Percentiles rank a stretch among this genome's conserved stretches.
These are phyloP conservation scores for Reticulascus tulasneorum DNA, from an alignment of 2,329 filamentous ascomycete species.

Conservation along the genomic window DNA sequence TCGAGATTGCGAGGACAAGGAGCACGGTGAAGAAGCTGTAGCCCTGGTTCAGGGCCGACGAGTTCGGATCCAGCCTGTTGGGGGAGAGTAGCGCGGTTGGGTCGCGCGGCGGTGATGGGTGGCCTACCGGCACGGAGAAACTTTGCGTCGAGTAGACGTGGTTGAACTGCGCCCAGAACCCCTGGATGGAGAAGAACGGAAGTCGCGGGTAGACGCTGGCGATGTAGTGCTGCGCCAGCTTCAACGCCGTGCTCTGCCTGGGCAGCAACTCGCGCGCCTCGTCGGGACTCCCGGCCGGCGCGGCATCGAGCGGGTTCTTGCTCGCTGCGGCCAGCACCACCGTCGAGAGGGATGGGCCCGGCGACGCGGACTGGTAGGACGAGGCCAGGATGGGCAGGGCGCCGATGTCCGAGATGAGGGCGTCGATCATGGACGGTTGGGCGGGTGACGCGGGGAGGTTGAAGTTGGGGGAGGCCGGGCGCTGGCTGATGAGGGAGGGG, in stretches of 20 bases:
- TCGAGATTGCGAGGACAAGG: slow-evolving; percentile 18
- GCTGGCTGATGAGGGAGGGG: slow-evolving; percentile 3
- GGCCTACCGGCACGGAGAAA: no score
- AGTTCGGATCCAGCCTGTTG: no score
- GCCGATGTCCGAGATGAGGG: slow-evolving; percentile 20
- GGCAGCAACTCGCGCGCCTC: slow-evolving; percentile 9
- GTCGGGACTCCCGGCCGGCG: neutral
- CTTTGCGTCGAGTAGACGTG: no score
- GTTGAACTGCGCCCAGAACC: slow-evolving; percentile 20
- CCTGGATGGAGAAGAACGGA: slow-evolving; percentile 20
- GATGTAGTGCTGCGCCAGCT: slow-evolving; percentile 19
- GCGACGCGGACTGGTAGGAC: slow-evolving; percentile 7
- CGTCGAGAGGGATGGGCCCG: slow-evolving; percentile 16
- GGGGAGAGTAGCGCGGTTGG: neutral
- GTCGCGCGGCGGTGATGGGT: no score
- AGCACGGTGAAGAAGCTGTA: slow-evolving; percentile 20
- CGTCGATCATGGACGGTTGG: no score
- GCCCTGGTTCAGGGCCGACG: slow-evolving; percentile 12
- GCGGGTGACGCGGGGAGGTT: no score
- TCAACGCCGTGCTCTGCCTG: slow-evolving; percentile 13
- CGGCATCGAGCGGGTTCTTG: slow-evolving; percentile 3
- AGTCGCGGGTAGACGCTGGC: slow-evolving; percentile 19
- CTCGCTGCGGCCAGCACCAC: slow-evolving; percentile 17
- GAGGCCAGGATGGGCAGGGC: slow-evolving; percentile 17
- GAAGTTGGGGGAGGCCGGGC: no score